These are phyloP conservation scores for Strobilomyces echinocephalus DNA, from an alignment of 768 basidiomycete species.

Conservation along the genomic window DNA sequence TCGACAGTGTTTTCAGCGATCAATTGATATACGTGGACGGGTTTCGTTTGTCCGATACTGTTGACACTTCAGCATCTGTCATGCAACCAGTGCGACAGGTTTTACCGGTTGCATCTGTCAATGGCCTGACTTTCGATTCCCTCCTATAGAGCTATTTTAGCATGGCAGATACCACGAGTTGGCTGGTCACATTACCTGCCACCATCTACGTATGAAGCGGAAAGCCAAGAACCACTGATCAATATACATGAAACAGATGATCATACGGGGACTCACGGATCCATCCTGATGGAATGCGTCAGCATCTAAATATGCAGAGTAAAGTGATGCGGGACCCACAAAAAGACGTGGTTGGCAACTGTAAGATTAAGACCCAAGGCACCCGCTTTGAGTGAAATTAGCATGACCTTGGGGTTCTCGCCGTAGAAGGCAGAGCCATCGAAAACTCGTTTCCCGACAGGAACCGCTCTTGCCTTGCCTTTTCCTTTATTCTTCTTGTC, in stretches of 20 bases:
- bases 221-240: constrained; percentile 5
- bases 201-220: constrained; percentile 49
- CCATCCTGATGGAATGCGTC: constrained; percentile 51
- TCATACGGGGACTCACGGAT: constrained; percentile 55
- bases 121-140: constrained; percentile 84
- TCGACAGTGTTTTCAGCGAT: constrained; percentile 90
- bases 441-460: constrained; percentile 11
- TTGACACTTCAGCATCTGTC: constrained; percentile 1
- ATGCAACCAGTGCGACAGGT: background rate
- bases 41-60: constrained; percentile 76
- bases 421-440: constrained; percentile 23
- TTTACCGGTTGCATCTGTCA: constrained; percentile 68
- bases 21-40: constrained; percentile 83
- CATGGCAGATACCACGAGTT: background rate
- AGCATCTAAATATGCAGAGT: background rate
- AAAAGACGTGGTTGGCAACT: constrained; percentile 80
- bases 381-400: constrained; percentile 84
- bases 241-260: constrained; percentile 7
- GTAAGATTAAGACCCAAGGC: constrained; percentile 86
- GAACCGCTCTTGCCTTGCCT: constrained; percentile 28
- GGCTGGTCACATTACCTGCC: constrained; percentile 47
- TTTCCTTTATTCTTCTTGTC: constrained; percentile 34
- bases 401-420: constrained; percentile 71
- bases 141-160: constrained; percentile 40
- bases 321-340: constrained; percentile 43